Conservation (phyloP, 202 grass and related monocot species). For the Carex arenaria region DNA sequence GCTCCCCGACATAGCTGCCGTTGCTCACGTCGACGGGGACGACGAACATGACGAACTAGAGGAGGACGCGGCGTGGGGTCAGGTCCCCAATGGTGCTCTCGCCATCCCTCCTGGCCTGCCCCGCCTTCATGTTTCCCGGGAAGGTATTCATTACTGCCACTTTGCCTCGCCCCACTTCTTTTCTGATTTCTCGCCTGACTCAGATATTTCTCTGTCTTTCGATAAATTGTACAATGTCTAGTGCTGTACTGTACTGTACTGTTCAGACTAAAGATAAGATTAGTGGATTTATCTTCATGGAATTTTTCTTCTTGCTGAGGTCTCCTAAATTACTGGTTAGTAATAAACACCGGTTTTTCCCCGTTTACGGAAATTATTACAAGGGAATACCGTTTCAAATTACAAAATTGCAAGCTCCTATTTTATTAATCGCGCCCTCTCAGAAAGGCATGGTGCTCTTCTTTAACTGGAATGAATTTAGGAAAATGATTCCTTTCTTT, state of each 20-base stretch:
- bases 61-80: constrained; percentile 28
- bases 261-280: background rate
- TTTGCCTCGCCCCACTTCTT: background rate
- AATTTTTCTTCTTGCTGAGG: background rate
- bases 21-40: constrained; percentile 22
- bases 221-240: constrained; percentile 4
- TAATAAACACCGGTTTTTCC: background rate
- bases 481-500: background rate
- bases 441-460: background rate
- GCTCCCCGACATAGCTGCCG: constrained; percentile 47
- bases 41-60: constrained; percentile 41
- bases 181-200: constrained; percentile 17
- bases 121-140: constrained; percentile 49
- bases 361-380: background rate
- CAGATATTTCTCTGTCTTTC: background rate
- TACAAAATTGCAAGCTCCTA: background rate
- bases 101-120: constrained; percentile 48
- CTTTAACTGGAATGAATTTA: background rate
- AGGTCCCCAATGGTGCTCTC: constrained; percentile 28
- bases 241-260: background rate
- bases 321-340: background rate
- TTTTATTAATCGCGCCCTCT: background rate
- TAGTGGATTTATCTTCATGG: background rate
- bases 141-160: constrained; percentile 43
- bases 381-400: background rate